phyloP scores from a whole-genome alignment of 495 filamentous ascomycete species.

The Melanomma pulvis-pyrius region DNA sequence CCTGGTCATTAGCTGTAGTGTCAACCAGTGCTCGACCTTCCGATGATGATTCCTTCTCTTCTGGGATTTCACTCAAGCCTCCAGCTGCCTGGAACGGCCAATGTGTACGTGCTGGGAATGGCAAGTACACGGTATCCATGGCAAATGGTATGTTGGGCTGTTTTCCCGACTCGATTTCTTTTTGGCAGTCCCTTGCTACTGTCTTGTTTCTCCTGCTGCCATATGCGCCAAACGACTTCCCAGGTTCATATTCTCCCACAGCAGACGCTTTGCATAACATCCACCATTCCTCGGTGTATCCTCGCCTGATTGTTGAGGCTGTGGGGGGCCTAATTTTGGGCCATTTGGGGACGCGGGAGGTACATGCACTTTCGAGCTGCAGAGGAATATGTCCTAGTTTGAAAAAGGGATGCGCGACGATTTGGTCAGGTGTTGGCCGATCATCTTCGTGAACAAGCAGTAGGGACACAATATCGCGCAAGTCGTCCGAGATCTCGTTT shows the following conservation, averaged over 20 bases:
- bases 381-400: conserved; percentile 45
- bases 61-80: conserved; percentile 38
- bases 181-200: conserved; percentile 45
- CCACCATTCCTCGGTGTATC: conserved; percentile 48
- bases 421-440: conserved; percentile 46
- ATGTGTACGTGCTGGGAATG: conserved; percentile 35
- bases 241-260: conserved; percentile 47
- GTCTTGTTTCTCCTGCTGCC: conserved; percentile 44
- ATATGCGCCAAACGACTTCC: conserved; percentile 43
- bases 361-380: conserved; percentile 39
- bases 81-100: conserved; percentile 30
- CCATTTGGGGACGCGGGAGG: conserved; percentile 44
- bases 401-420: conserved; percentile 51
- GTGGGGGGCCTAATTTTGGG: conserved; percentile 43
- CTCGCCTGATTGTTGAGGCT: conserved; percentile 41
- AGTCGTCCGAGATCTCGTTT: conserved; percentile 47
- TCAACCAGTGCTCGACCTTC: conserved; percentile 38
- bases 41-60: conserved; percentile 42
- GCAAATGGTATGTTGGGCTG: conserved; percentile 47
- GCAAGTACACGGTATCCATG: conserved; percentile 44
- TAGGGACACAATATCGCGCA: conserved; percentile 45
- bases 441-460: conserved; percentile 49
- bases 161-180: conserved; percentile 43
- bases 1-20: conserved; percentile 38
- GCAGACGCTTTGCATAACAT: conserved; percentile 46